Evolutionary conservation across 2,329 filamentous ascomycete species (phyloP), one percentile per base, ranked within the genome.

Genomic region (Chaetomium strumarium): DNA sequence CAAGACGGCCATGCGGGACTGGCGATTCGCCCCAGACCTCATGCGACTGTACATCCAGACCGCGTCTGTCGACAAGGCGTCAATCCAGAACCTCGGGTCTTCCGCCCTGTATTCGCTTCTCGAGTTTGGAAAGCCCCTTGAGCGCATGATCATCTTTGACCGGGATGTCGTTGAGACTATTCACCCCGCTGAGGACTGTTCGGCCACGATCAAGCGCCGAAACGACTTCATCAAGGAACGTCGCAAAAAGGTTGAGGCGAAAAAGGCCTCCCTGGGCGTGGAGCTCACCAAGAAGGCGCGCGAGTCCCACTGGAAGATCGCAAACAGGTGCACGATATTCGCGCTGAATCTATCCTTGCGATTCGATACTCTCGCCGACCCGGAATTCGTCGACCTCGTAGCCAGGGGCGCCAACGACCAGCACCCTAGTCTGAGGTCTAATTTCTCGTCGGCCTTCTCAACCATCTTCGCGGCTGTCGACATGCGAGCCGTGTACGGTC

Each of bases 291-390:
- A 86, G 54, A 73, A 86, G 55, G 88, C 90, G 1, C 84, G 83
- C 62, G 81, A 81, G 3, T 89, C 90, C 0, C 95, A 99, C 66
- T 99, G 93, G 93, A 97, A 96, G 74, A 91, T 96, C 62, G 92
- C 92, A 6, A 90, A 84, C 46, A 80, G 92, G 29, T 95, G 91
- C 52, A 88, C 88, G 10, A 87, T 95, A 34, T 93, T 99, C 66
- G 88, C 95, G 5, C 83, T 92, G 52, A 95, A 93, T 55, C 78
- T 96, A 57, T 92, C 90, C 52, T 81, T 96, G 57, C 85, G 93
- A n/a, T 96, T 97, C 62, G 86, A 96, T 59, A 86, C 83, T 16
- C 81, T 99, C 56, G 90, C 90, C 6, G 88, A 89, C 1, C 76
- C 86, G 16, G 81, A 86, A 53, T 86, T 97, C 68, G 81, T 97